These are phyloP conservation scores for Chloris gayana DNA, from an alignment of 176 grass and related monocot species.

Conservation along the genomic window DNA sequence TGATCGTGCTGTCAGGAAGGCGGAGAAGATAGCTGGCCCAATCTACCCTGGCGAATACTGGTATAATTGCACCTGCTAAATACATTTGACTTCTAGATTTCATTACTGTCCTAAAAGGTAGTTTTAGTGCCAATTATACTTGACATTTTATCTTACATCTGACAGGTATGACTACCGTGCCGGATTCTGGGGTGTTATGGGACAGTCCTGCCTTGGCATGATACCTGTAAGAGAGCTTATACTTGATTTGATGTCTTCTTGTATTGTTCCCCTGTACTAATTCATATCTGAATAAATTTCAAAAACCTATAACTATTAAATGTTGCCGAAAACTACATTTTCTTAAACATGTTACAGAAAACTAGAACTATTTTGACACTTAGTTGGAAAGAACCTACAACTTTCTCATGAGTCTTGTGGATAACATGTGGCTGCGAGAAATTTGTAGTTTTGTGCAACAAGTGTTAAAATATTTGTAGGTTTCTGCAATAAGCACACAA, in stretches of 20 bases:
- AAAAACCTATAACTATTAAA: too few relatives aligned
- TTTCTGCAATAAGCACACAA: too few relatives aligned
- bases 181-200: conserved; percentile 94
- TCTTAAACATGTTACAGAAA: too few relatives aligned
- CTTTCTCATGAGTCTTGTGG: too few relatives aligned
- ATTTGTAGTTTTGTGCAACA: too few relatives aligned
- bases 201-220: conserved; percentile 88
- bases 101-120: background rate
- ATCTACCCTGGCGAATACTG: conserved; percentile 91
- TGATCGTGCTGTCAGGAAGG: conserved; percentile 79
- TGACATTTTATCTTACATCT: conserved; percentile 19
- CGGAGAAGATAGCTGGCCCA: conserved; percentile 84
- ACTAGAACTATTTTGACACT: too few relatives aligned
- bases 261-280: background rate
- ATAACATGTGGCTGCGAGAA: too few relatives aligned
- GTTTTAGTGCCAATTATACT: background rate
- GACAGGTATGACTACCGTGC: conserved; percentile 89
- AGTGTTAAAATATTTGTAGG: too few relatives aligned
- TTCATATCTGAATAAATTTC: too few relatives aligned
- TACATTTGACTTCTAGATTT: conserved; percentile 1
- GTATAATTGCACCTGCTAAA: conserved; percentile 35
- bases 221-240: conserved; percentile 71
- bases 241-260: background rate
- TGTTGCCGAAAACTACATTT: too few relatives aligned
- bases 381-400: too few relatives aligned